Base-by-base conservation (phyloP, 1,139 yeast species). In the Hansenula sp. region DNA sequence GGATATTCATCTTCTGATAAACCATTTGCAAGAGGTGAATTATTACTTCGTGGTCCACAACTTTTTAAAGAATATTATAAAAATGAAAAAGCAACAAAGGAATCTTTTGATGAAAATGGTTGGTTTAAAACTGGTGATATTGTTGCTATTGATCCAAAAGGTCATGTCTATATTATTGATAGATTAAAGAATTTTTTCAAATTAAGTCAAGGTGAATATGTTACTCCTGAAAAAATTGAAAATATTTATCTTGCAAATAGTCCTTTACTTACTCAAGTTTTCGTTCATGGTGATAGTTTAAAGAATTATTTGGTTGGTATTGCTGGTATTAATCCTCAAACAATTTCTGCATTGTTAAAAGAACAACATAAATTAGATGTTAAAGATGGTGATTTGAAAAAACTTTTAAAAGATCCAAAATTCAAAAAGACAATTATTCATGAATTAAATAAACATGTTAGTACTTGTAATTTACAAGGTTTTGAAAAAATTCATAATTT, bases 101-200 rank as follows among this genome's bases (percentile, higher is more conserved):
- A 67, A 39, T 59, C 77, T 2, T 55, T 75, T 41, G 80, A 76
- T 49, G 57, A 63, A 29, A 82, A 79, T 18, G 85, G 84, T 12
- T 80, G 82, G 81, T 79, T 78, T 60, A 62, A 65, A 36, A 78
- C 86, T 26, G 86, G 86, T 38, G 86, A 80, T 56, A 71, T 80
- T 47, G 85, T 79, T n/a, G 61, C 65, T 41, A 57, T 79, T 39
- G 70, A 65, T 34, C 48, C 52, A 2, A 57, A 62, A 7, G 82
- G 81, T 25, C 66, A 78, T 40, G 58, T 79, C 20, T 67, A 52
- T 48, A 76, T 79, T 43, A 69, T 79, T 50, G 86, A 79, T 53
- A 66, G 86, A 44, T 83, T 79, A 37, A 80, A 80, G 65, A 79
- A 79, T 61, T 79, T 80, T 63, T 80, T 79, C 69, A 80, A 80